Base-by-base conservation (phyloP, 2,329 filamentous ascomycete genomes). In the Monosporascus sp. region DNA sequence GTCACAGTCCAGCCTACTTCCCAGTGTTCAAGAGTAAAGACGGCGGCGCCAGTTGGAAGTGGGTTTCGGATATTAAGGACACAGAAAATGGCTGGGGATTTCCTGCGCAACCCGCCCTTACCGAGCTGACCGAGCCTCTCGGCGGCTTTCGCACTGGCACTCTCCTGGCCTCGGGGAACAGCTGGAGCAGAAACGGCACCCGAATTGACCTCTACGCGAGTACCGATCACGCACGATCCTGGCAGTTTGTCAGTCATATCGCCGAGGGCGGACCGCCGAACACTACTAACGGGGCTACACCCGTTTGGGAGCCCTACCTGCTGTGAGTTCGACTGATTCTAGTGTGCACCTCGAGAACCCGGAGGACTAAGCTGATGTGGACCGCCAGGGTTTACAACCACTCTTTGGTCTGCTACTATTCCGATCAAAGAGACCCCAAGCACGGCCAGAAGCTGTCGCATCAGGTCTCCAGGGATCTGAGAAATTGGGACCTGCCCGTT, bases 281-380 rank as follows among this genome's bases (percentile, higher is more conserved):
- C 0, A 79, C 84, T 6, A 76, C 81, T 60, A 87, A 88, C 61
- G 85, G 82, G 2, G 67, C 82, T 31, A 84, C 82, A 0, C 83
- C 85, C 0, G 80, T 89, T 20, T 89, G 86, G 86, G 86, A 89
- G 65, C 86, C 86, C 0, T 88, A 85, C 65, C 69, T 89, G 31
- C 65, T 82, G 66, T 68, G 52, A 52, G 65, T 58, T 11, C 9
- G 28, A 20, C 37, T 4, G 9, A 38, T 47, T 50, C 24, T 31
- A 31, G 9, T 31, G 28, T 11, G 28, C 28, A 11, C 14, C 37
- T 43, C 7, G 2, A 8, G 17, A n/a, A 8, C 8, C 14, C 1
- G 2, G 15, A 24, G 1, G 15, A 7, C 26, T 4, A 1, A 2
- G n/a, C 14, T 20, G 56, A 60, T 37, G 62, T 9, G 7, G 2